These are phyloP conservation scores for Cladorrhinum samala DNA, from an alignment of 495 filamentous ascomycete genomes.

Conservation along the genomic window DNA sequence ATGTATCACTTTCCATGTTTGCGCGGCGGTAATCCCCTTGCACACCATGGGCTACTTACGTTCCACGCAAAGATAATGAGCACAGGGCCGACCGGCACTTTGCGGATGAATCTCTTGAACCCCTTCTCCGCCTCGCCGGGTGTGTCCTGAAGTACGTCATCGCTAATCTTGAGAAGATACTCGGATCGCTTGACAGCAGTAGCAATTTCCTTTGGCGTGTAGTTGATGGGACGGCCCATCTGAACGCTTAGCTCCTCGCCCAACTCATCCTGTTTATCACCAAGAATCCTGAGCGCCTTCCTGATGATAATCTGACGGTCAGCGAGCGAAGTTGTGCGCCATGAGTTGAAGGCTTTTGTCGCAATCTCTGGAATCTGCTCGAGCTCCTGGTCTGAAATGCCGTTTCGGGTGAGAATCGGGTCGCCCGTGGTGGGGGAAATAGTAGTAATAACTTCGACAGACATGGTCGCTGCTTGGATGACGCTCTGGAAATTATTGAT, in stretches of 20 bases:
- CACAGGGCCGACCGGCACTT: conserved; percentile 76
- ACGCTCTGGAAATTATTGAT: neutral
- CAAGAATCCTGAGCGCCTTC: conserved; percentile 64
- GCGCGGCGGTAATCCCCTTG: no score
- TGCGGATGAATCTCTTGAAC: conserved; percentile 83
- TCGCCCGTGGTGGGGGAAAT: conserved; percentile 83
- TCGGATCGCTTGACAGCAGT: conserved; percentile 77
- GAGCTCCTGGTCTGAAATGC: conserved; percentile 60
- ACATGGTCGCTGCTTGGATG: conserved; percentile 47
- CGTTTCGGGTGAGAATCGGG: conserved; percentile 67
- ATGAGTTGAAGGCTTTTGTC: conserved; percentile 64
- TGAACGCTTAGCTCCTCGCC: conserved; percentile 80
- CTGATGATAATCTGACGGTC: conserved; percentile 70
- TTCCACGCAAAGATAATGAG: conserved; percentile 94
- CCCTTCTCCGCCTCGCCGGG: conserved; percentile 75
- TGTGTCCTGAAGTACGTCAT: conserved; percentile 64
- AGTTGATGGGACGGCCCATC: conserved; percentile 89
- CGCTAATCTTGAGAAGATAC: conserved; percentile 74
- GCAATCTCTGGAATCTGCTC: conserved; percentile 58
- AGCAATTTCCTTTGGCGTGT: conserved; percentile 69
- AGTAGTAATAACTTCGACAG: conserved; percentile 74
- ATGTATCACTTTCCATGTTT: no score
- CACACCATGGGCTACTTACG: conserved; percentile 57
- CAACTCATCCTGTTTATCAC: conserved; percentile 68
- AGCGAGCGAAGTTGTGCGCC: conserved; percentile 56